Base-by-base conservation (phyloP, 306 rosid species). In the Cucumis melo region DNA sequence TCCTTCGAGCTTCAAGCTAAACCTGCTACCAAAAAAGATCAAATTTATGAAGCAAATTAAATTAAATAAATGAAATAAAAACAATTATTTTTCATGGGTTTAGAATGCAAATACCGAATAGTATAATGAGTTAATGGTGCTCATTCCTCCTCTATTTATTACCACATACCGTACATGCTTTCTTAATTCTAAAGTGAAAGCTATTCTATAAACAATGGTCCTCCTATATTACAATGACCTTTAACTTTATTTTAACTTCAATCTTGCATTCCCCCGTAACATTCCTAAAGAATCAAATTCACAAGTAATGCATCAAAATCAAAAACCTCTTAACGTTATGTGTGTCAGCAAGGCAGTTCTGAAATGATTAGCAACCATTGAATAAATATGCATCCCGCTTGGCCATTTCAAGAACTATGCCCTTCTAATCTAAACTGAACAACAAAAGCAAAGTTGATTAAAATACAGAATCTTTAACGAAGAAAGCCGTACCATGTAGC, bases 271-370 rank as follows among this genome's bases (percentile, higher is more conserved):
- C 53, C 67, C 24, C 24, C 13, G 3, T 61, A 15, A 63, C 70
- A 29, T 63, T 63, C 68, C 70, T 63, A 34, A 34, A 63, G 71
- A 63, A 63, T 63, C 23, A 63, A 63, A 63, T 63, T 63, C 71
- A 63, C 19, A 14, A 34, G 71, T 17, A 63, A 16, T 14, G 71
- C 24, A 60, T 60, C 66, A 27, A 60, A 24, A 36, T 34, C 24
- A 63, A 32, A 63, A 34, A 19, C 71, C 13, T 19, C 46, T 32
- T 32, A 32, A 32, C 36, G 36, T 32, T 17, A 34, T 17, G 23
- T 19, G 4, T 63, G 46, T 36, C 71, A 63, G 48, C 71, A 29
- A 61, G 29, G 41, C 67, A 61, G n/a, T 61, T 29, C 42, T 29
- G 67, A 36, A 29, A 61, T 29, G 67, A 61, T 61, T 61, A 61